phyloP scores from a whole-genome alignment of 2,329 filamentous ascomycete species.

The Scedosporium boydii region DNA sequence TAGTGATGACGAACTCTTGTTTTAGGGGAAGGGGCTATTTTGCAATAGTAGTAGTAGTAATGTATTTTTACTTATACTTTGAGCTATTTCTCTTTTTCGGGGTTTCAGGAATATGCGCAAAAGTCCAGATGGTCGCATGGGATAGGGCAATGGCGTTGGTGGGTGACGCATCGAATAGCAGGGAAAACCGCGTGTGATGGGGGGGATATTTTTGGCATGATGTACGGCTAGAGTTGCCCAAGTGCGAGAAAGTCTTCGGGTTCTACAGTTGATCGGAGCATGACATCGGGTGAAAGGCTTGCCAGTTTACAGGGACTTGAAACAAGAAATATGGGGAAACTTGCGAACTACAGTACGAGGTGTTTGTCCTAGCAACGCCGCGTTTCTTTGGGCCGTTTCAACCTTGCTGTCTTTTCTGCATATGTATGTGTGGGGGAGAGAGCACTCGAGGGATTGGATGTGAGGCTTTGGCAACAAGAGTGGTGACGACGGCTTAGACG shows the following conservation, averaged over 20 bases:
- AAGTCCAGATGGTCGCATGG: background rate
- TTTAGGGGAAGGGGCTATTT: background rate
- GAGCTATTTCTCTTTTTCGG: background rate
- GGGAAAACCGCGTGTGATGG: background rate
- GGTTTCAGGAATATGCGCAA: background rate
- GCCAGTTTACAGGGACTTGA: background rate
- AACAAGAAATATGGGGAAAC: background rate
- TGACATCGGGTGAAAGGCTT: background rate
- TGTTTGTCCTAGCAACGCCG: too few species aligned
- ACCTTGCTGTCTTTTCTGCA: too few species aligned
- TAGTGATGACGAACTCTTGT: slow-evolving; percentile 4
- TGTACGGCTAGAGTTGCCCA: background rate
- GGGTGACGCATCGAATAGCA: background rate
- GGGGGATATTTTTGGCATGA: background rate
- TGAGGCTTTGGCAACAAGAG: too few species aligned
- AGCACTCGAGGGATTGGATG: too few species aligned
- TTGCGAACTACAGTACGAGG: too few species aligned
- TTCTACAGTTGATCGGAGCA: background rate
- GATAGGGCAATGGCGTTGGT: background rate
- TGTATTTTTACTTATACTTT: background rate
- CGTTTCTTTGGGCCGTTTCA: too few species aligned
- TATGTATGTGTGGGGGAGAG: too few species aligned
- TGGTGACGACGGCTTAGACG: too few species aligned
- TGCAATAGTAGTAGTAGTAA: background rate
- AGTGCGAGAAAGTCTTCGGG: background rate